Base-by-base conservation (phyloP, 2,329 filamentous ascomycete species). In the Ophiostoma populinum region DNA sequence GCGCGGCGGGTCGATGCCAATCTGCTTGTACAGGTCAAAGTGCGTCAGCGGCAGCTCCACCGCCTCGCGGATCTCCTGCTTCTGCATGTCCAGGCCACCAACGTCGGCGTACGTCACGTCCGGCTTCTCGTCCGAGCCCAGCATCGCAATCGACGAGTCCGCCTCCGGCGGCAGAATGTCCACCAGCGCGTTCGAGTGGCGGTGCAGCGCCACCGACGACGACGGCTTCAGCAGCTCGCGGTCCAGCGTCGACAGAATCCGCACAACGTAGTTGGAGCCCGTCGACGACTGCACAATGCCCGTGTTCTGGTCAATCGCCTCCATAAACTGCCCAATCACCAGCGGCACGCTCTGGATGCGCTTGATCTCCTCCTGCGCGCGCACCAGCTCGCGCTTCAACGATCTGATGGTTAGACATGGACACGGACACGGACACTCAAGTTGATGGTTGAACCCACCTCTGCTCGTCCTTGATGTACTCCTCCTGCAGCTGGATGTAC, bases 381-480 rank as follows among this genome's bases (percentile, higher is more conserved):
- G 76, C 37, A 98, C 87, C 34, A 98, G 71, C 65, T 98, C 90
- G 48, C 90, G 75, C 68, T 98, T 98, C 56, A 98, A 61, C 61
- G 85, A 94, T 63, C 83, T 85, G 47, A 28, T 5, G 13, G 40
- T 40, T 31, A 42, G 37, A 7, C 24, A 24, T 17, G 18, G 24
- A 25, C 3, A 30, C 11, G 27, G 10, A 27, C 7, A 15, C 36
- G n/a, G n/a, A n/a, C n/a, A n/a, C n/a, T n/a, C n/a, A n/a, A n/a
- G n/a, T n/a, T n/a, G n/a, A 8, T 26, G 8, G n/a, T n/a, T n/a
- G 12, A 17, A 34, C 54, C 37, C 59, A 80, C 79, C 82, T 77
- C 63, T 98, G 90, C 67, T 98, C 90, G 73, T 98, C 90, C 65
- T 98, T 98, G 74, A 98, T 98, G 60, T 98, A 98, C 57, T 98